These are phyloP conservation scores for Saccharata proteae DNA, from an alignment of 2,329 filamentous ascomycete genomes.

Conservation along the genomic window DNA sequence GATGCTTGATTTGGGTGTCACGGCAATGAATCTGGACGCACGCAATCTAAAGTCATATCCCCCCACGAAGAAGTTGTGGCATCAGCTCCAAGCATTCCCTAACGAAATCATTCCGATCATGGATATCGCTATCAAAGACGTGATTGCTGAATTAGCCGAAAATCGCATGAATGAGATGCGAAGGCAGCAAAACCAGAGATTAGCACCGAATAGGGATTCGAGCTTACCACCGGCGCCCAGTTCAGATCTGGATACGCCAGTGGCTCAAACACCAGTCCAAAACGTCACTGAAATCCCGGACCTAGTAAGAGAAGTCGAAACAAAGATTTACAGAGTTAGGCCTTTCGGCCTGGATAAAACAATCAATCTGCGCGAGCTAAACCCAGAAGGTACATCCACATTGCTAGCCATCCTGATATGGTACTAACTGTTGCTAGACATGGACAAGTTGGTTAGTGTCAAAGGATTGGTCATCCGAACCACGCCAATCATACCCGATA, in stretches of 20 bases:
- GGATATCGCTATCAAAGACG: conserved; percentile 87
- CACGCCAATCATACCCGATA: conserved; percentile 93
- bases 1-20: conserved; percentile 79
- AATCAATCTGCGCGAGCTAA: conserved; percentile 86
- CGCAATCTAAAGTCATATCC: conserved; percentile 87
- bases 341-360: conserved; percentile 79
- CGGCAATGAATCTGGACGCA: conserved; percentile 76
- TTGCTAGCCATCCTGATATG: conserved; percentile 19
- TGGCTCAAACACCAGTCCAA: conserved; percentile 23
- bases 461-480: conserved; percentile 94
- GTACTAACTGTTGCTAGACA: conserved; percentile 42
- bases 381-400: conserved; percentile 63
- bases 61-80: conserved; percentile 84
- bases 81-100: conserved; percentile 87
- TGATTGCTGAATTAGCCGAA: conserved; percentile 80
- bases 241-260: conserved; percentile 51
- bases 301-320: conserved; percentile 62
- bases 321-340: conserved; percentile 70
- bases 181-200: conserved; percentile 29
- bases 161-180: conserved; percentile 63
- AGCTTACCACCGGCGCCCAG: conserved; percentile 68
- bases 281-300: conserved; percentile 50
- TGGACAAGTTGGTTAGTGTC: conserved; percentile 90
- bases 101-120: conserved; percentile 94
- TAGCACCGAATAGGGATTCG: conserved; percentile 42